A percentile compares a stretch with the other conserved stretches of the same genome.
phyloP scores from a whole-genome alignment of 192 early-diverging fungal species.

The Cladochytrium replicatum region DNA sequence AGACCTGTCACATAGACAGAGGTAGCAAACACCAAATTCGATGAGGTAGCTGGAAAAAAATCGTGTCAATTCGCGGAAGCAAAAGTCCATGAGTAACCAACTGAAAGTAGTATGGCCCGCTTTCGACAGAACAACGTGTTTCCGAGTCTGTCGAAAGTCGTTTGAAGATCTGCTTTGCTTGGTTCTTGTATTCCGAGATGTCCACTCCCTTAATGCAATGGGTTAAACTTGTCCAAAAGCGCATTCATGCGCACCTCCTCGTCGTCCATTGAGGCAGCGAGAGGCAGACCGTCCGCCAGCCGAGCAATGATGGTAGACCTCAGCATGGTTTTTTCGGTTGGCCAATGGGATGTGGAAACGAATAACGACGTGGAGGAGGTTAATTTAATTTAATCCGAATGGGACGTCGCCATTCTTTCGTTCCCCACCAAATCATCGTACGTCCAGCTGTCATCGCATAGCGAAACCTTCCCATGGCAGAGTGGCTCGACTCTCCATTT shows the following conservation, averaged over 20 bases:
- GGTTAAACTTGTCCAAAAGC: neutral
- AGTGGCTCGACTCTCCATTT: too few species aligned
- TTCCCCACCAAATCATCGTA: too few species aligned
- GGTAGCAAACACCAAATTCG: constrained; percentile 85
- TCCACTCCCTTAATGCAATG: constrained; percentile 21
- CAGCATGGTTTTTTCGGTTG: constrained; percentile 53
- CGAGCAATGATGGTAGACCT: constrained; percentile 90
- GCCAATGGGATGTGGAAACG: too few species aligned
- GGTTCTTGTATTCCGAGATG: constrained; percentile 84
- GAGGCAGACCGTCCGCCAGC: constrained; percentile 81
- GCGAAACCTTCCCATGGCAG: too few species aligned
- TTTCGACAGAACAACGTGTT: constrained; percentile 88
- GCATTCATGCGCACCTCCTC: constrained; percentile 51
- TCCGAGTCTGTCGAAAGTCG: constrained; percentile 77
- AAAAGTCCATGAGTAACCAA: constrained; percentile 8
- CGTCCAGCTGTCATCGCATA: too few species aligned
- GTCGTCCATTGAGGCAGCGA: constrained; percentile 95
- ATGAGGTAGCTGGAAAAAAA: constrained; percentile 70
- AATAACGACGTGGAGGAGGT: too few species aligned
- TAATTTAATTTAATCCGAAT: too few species aligned
- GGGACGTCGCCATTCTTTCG: too few species aligned
- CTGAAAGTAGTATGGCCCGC: constrained; percentile 82
- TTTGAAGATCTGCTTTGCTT: constrained; percentile 90
- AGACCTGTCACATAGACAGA: constrained; percentile 85
- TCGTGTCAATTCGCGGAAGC: neutral